Evolutionary conservation across 345 rosid genomes (phyloP).

Genomic region (Dipteronia sinensis): DNA sequence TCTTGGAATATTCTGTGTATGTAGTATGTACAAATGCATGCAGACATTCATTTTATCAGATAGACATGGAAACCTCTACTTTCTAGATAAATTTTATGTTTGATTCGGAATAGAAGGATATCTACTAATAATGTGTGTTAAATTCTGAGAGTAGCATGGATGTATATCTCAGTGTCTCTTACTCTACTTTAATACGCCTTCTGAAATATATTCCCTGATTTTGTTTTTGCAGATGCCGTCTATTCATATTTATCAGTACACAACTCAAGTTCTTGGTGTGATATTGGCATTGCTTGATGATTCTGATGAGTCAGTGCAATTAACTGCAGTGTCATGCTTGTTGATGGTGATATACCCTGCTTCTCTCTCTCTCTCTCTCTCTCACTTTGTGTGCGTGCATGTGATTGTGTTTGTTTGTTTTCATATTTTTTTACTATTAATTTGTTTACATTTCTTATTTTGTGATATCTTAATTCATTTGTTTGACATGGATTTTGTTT

Average conservation of each 20-base stretch:
- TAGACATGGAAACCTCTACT: not conserved
- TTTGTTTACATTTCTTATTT: slow-evolving; percentile 7
- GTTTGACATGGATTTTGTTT: slow-evolving; percentile 6
- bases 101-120: not conserved
- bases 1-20: slow-evolving; percentile 5
- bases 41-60: not conserved
- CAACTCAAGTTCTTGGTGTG: slow-evolving; percentile 82
- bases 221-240: slow-evolving; percentile 71
- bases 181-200: not conserved
- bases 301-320: slow-evolving; percentile 81
- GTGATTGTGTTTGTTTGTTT: not conserved
- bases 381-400: not conserved
- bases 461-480: slow-evolving; percentile 16
- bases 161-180: not conserved
- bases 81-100: slow-evolving; percentile 1
- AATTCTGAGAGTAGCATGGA: not conserved
- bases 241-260: slow-evolving; percentile 66
- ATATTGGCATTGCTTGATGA: slow-evolving; percentile 92
- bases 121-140: not conserved
- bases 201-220: not conserved
- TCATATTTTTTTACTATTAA: not conserved
- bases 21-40: not conserved
- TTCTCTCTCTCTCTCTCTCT: slow-evolving; percentile 8
- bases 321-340: slow-evolving; percentile 91
- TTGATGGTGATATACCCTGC: slow-evolving; percentile 50